Evolutionary conservation across 2,329 filamentous ascomycete genomes (phyloP).

Genomic region (Aschersonia sp.): DNA sequence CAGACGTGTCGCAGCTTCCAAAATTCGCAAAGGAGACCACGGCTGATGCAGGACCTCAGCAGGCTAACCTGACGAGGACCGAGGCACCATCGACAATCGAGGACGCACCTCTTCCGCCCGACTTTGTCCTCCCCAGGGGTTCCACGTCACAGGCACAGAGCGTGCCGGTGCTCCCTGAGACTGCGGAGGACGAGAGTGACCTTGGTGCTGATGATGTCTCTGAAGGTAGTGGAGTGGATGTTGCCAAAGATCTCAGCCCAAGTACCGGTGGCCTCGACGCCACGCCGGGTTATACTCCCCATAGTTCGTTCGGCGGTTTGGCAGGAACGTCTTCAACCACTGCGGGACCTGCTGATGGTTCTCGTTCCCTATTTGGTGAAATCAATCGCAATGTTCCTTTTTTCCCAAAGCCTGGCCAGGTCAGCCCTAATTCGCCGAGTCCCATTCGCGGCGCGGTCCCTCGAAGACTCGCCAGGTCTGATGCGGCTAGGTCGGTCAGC

Average conservation of each 20-base stretch:
- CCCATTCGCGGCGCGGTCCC: slow-evolving; percentile 48
- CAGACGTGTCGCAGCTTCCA: slow-evolving; percentile 16
- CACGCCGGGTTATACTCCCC: slow-evolving; percentile 38
- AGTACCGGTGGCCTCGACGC: slow-evolving; percentile 26
- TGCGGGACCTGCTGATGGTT: slow-evolving; percentile 18
- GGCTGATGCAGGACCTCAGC: slow-evolving; percentile 13
- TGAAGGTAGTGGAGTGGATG: slow-evolving; percentile 49
- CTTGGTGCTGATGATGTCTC: slow-evolving; percentile 31
- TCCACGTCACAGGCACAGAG: slow-evolving; percentile 15
- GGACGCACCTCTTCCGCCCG: slow-evolving; percentile 26
- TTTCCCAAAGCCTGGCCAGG: slow-evolving; percentile 37
- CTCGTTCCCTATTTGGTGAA: slow-evolving; percentile 37
- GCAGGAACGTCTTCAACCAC: slow-evolving; percentile 21
- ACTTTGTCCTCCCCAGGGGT: slow-evolving; percentile 17
- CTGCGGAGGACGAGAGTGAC: slow-evolving; percentile 23
- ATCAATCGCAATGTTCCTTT: slow-evolving; percentile 32
- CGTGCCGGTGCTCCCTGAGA: slow-evolving; percentile 23
- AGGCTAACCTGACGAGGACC: slow-evolving; percentile 22
- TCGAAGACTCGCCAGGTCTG: slow-evolving; percentile 30
- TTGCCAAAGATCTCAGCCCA: slow-evolving; percentile 48
- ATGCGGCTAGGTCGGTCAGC: slow-evolving; percentile 42
- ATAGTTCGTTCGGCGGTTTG: slow-evolving; percentile 42
- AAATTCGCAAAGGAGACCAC: slow-evolving; percentile 11
- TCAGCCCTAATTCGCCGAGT: slow-evolving; percentile 60
- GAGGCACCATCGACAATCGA: slow-evolving; percentile 14